Evolutionary conservation across 108 stramenopile species (phyloP), one percentile per base, ranked within the genome.

Genomic region (Stephanodiscus triporus): DNA sequence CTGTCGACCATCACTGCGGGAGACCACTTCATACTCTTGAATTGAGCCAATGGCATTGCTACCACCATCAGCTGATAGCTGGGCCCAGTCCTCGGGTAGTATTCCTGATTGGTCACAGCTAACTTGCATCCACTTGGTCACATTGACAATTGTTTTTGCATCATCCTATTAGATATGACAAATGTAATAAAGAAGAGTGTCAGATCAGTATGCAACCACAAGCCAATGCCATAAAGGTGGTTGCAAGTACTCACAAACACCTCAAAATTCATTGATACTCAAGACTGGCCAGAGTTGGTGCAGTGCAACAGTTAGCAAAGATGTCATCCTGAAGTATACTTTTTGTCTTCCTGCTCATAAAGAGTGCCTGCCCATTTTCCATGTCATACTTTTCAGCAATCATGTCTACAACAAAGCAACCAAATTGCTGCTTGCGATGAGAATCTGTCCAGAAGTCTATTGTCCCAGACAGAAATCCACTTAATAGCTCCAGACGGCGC

Each of bases 371-470:
- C n/a, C n/a, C n/a, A n/a, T n/a, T n/a, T n/a, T n/a, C n/a, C n/a
- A n/a, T n/a, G n/a, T 37, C 20, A 48, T 65, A 65, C n/a, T 65
- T 30, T 22, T 16, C 20, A 24, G 64, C 64, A 65, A 48, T 43
- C 64, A 48, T 47, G 45, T 65, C 45, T 47, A 48, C 20, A 56
- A 56, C 64, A 47, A 65, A 65, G 64, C 14, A 19, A 22, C 64
- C 64, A 65, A 65, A 65, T 20, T 65, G 64, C 23, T 65, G 17
- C 14, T 24, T 17, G 23, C 45, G 45, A 47, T 65, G 64, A 48
- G 64, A 45, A 48, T 65, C 64, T 7, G 64, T 47, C 64, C 64
- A 65, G 45, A 65, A 65, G 64, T 65, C 64, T 24, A 45, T 65
- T 11, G 40, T 30, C 1, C 40, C 64, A 24, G 64, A 65, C 22